A percentile compares a stretch with the other conserved stretches of the same genome.
Conservation (phyloP, 2,329 filamentous ascomycete genomes). For the Lanzia echinophila region DNA sequence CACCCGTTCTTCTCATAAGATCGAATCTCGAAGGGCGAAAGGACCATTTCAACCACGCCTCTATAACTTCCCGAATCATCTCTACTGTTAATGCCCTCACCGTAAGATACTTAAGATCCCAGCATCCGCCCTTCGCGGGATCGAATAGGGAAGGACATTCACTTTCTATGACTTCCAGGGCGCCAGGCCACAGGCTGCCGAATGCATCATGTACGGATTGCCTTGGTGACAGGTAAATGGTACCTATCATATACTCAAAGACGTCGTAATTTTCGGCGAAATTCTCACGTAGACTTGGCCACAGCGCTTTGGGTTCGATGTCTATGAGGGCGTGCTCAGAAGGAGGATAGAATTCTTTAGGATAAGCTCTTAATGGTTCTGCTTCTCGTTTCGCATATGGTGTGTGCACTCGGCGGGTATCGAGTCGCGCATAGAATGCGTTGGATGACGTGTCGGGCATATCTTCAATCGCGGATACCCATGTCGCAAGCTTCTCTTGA, state of each 20-base stretch:
- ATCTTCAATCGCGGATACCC: not conserved
- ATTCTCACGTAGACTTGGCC: slow-evolving; percentile 41
- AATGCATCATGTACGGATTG: slow-evolving; percentile 40
- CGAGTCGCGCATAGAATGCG: not conserved
- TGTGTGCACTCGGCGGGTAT: not conserved
- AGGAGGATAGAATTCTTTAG: slow-evolving; percentile 62
- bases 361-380: slow-evolving; percentile 57
- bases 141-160: slow-evolving; percentile 45
- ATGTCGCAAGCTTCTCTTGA: not conserved
- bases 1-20: slow-evolving; percentile 33
- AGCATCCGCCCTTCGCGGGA: slow-evolving; percentile 39
- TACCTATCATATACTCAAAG: slow-evolving; percentile 45
- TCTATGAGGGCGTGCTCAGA: slow-evolving; percentile 55
- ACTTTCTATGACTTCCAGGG: slow-evolving; percentile 45
- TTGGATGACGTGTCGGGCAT: not conserved
- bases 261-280: slow-evolving; percentile 36
- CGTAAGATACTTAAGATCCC: slow-evolving; percentile 35
- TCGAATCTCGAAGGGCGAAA: slow-evolving; percentile 58
- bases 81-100: slow-evolving; percentile 43
- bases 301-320: slow-evolving; percentile 52
- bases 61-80: slow-evolving; percentile 52
- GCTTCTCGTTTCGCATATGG: slow-evolving; percentile 41
- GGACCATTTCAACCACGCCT: slow-evolving; percentile 60
- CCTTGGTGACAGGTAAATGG: slow-evolving; percentile 33
- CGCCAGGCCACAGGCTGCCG: slow-evolving; percentile 52